phyloP scores from a whole-genome alignment of 1,139 yeast species.

The Suhomyces yuchorum region DNA sequence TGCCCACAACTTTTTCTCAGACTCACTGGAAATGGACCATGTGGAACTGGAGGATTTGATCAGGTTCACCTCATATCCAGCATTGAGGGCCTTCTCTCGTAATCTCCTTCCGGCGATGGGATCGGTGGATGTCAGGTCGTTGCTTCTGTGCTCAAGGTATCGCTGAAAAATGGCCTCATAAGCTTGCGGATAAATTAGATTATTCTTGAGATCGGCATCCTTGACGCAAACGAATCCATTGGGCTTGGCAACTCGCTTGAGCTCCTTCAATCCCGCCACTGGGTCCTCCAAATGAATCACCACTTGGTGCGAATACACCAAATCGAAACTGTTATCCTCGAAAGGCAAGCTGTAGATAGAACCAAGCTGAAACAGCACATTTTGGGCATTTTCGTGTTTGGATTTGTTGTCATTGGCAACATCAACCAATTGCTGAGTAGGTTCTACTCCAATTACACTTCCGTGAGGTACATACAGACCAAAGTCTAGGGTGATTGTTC shows the following conservation, averaged over 20 bases:
- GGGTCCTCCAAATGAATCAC: constrained; percentile 40
- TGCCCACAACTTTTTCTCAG: constrained; percentile 8
- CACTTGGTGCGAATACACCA: constrained; percentile 44
- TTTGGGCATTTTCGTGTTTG: constrained; percentile 16
- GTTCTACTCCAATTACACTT: constrained; percentile 37
- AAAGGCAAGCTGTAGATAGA: constrained; percentile 36
- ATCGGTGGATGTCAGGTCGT: constrained; percentile 18
- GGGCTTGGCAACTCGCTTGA: constrained; percentile 15
- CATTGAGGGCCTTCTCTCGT: constrained; percentile 21
- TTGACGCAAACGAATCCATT: constrained; percentile 27
- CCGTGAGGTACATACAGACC: constrained; percentile 34
- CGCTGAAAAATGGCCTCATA: constrained; percentile 18
- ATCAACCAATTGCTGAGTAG: constrained; percentile 32
- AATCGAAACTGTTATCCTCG: constrained; percentile 39
- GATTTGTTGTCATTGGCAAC: constrained; percentile 22
- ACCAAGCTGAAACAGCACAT: constrained; percentile 31
- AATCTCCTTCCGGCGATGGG: constrained; percentile 21
- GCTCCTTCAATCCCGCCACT: constrained; percentile 11
- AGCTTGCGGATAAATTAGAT: constrained; percentile 24
- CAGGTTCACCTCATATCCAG: constrained; percentile 21
- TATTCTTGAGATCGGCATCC: constrained; percentile 31
- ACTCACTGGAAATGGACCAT: constrained; percentile 20
- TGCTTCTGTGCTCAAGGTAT: constrained; percentile 13
- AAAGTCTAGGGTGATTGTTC: constrained; percentile 39
- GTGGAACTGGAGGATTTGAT: constrained; percentile 18